Evolutionary conservation across 768 basidiomycete species (phyloP), one percentile per base, ranked within the genome.

Genomic region (Lanmaoa rubissima): DNA sequence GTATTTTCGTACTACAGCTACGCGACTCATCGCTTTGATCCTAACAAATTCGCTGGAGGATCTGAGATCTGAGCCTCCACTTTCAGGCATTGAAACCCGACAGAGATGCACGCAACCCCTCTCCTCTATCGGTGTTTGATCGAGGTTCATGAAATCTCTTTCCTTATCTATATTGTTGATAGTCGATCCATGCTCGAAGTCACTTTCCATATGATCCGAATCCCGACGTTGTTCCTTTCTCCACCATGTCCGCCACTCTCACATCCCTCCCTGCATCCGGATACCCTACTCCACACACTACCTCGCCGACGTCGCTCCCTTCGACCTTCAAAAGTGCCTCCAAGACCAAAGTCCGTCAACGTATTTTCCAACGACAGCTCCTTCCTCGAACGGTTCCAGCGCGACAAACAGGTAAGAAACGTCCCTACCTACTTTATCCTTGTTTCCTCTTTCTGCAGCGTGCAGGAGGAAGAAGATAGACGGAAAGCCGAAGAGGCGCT

Each of bases 291-390:
- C 47, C 19, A 10, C 32, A 48, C 14, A 21, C 47, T 4, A 35
- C 47, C 13, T 19, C 45, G 28, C 32, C 34, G 1, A 2, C 47
- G 35, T 48, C 47, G 4, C 10, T 35, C 21, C 31, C 47, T 8
- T 62, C 65, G 21, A 54, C 63, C 19, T 34, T 61, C 4, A 70
- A 64, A n/a, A 36, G 28, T 46, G 5, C 47, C 54, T n/a, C 52
- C 68, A 17, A 77, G 74, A 64, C 44, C 74, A 40, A 84, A 82
- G 61, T 73, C 78, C 13, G 74, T 76, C 48, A 88, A 87, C 65
- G 79, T 88, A 19, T 88, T 88, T 66, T 78, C 84, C 53, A 81
- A 87, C 66, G 86, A 87, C 62, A 86, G 86, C 10, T 85, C 85
- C 10, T 88, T 87, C 68, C 72, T 87, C 53, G 80, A 87, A 61